Evolutionary conservation across 23 red algal species (phyloP).

Genomic region (Chondrus crispus): DNA sequence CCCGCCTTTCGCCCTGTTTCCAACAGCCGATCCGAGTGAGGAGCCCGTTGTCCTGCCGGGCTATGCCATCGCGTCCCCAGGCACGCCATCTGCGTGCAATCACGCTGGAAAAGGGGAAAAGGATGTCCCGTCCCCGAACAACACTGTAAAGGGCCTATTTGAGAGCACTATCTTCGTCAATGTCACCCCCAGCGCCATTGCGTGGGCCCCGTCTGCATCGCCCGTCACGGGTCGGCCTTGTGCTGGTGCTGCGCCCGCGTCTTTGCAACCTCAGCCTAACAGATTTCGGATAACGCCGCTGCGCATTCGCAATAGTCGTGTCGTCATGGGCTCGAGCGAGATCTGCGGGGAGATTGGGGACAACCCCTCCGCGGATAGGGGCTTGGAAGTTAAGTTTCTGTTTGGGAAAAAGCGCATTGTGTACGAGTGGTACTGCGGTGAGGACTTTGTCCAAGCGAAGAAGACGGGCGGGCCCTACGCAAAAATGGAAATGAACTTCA

Average conservation of each 20-base stretch:
- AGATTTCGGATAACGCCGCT: constrained; percentile 43
- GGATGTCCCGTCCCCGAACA: not conserved
- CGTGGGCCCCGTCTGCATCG: constrained; percentile 31
- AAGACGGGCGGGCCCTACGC: constrained; percentile 59
- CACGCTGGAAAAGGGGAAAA: too few relatives aligned
- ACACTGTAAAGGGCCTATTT: not conserved
- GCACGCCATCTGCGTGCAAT: too few relatives aligned
- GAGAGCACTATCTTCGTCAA: not conserved
- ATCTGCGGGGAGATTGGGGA: constrained; percentile 23
- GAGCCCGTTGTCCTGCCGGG: too few relatives aligned
- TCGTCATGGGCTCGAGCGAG: not conserved
- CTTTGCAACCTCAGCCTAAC: not conserved
- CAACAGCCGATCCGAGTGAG: too few relatives aligned
- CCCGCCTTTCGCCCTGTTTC: too few relatives aligned
- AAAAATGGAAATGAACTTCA: constrained; percentile 58
- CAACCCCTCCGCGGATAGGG: constrained; percentile 26
- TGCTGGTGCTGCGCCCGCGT: not conserved
- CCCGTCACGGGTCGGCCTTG: not conserved
- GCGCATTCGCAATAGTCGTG: constrained; percentile 17
- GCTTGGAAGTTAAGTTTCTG: constrained; percentile 64
- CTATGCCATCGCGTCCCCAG: too few relatives aligned
- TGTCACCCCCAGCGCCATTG: constrained; percentile 12
- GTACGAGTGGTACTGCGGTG: constrained; percentile 59
- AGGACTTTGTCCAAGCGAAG: constrained; percentile 19
- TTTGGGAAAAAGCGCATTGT: constrained; percentile 66